Evolutionary conservation across 352 stramenopile genomes (phyloP).

Genomic region (Pythium biforme): DNA sequence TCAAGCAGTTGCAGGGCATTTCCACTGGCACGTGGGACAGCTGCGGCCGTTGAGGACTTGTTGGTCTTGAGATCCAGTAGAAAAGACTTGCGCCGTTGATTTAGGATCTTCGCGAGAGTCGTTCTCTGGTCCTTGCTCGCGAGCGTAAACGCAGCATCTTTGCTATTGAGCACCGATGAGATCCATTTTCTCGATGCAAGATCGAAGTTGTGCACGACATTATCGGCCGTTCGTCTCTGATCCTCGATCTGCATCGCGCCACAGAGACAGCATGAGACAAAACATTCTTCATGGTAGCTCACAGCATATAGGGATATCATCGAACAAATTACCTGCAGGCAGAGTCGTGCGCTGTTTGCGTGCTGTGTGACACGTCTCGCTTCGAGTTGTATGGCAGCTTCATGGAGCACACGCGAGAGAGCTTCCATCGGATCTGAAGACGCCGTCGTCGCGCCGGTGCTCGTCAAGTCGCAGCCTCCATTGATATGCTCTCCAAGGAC

Average conservation of each 20-base stretch:
- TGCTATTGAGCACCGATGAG: slow-evolving; percentile 32
- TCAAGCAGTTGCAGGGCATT: slow-evolving; percentile 4
- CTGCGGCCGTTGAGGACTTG: background rate
- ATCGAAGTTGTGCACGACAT: slow-evolving; percentile 50
- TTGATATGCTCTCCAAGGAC: background rate
- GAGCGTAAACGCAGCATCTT: slow-evolving; percentile 13
- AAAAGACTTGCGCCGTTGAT: slow-evolving; percentile 41
- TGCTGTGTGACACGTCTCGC: background rate
- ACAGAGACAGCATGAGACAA: background rate
- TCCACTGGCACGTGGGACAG: background rate
- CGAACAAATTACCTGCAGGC: background rate
- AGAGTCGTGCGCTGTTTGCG: background rate
- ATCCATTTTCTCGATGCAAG: slow-evolving; percentile 60
- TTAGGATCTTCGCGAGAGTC: slow-evolving; percentile 34
- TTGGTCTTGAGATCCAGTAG: slow-evolving; percentile 33
- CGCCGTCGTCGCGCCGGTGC: no score
- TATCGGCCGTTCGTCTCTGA: slow-evolving; percentile 30
- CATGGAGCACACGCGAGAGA: background rate
- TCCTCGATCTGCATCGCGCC: slow-evolving; percentile 20
- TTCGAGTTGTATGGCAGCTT: background rate
- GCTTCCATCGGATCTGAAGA: background rate
- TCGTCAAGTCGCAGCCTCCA: background rate
- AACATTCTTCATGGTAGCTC: background rate
- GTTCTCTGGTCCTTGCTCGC: slow-evolving; percentile 20
- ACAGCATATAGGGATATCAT: background rate